Percentiles rank a stretch among this genome's conserved stretches.
Evolutionary conservation across 1,139 yeast species (phyloP).

Genomic region (Pichia sp.): DNA sequence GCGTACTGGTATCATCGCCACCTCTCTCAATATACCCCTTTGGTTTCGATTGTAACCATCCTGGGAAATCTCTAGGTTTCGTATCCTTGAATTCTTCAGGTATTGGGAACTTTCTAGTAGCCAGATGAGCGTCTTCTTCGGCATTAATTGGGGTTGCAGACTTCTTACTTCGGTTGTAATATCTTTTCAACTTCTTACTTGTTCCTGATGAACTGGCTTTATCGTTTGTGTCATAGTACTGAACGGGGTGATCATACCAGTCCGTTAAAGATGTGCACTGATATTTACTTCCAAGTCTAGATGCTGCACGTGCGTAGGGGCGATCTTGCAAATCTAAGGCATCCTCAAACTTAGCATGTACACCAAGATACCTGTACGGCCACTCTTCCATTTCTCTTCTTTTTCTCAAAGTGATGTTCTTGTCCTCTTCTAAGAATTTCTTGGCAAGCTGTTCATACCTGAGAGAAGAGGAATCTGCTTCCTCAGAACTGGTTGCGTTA

Average conservation of each 20-base stretch:
- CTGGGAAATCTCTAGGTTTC: conserved; percentile 47
- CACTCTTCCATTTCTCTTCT: conserved; percentile 59
- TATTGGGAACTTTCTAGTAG: conserved; percentile 31
- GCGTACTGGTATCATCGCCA: conserved; percentile 57
- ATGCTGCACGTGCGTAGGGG: conserved; percentile 77
- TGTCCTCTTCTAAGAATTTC: conserved; percentile 43
- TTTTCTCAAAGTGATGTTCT: conserved; percentile 34
- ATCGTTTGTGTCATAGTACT: conserved; percentile 48
- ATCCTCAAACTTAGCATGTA: conserved; percentile 71
- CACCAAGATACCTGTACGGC: conserved; percentile 77
- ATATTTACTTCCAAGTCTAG: conserved; percentile 67
- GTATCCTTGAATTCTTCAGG: conserved; percentile 41
- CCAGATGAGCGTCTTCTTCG: conserved; percentile 15
- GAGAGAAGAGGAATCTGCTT: conserved; percentile 2
- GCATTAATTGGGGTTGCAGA: conserved; percentile 16
- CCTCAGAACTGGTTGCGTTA: conserved; percentile 2
- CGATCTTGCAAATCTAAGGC: conserved; percentile 74
- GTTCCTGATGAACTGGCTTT: conserved; percentile 4
- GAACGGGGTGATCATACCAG: conserved; percentile 59
- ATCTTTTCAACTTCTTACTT: conserved; percentile 16
- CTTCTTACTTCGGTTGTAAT: conserved; percentile 14
- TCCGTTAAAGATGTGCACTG: conserved; percentile 65
- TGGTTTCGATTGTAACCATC: conserved; percentile 76
- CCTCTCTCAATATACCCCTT: conserved; percentile 86
- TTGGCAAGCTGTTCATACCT: conserved; percentile 56